Evolutionary conservation across 192 early-diverging fungal species (phyloP), one percentile per base, ranked within the genome.

Genomic region (Cladochytrium replicatum): DNA sequence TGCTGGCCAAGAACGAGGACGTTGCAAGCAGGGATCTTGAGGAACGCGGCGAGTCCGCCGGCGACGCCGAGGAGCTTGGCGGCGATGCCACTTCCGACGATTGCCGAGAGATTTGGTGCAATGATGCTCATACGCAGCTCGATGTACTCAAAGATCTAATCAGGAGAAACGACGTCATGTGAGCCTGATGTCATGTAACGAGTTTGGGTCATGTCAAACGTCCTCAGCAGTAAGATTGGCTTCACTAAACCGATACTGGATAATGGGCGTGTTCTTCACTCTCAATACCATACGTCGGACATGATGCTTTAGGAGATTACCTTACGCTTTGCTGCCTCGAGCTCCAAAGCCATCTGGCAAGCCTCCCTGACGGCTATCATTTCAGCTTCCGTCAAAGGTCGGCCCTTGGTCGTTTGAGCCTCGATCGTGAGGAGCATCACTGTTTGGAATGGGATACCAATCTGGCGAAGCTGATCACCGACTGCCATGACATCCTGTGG

Each of bases 391-490:
- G 71, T 54, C 3, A 96, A 63, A 17, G 57, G 68, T 19, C 66
- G 66, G 0, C 93, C 93, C 6, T 71, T 72, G 4, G 85, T 93
- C 0, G 89, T 91, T 1, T 89, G 86, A 6, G 83, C 88, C 13
- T 91, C 88, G 13, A 98, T 84, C 0, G 82, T 89, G 21, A 99
- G 78, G 22, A 88, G 83, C 91, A 99, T 93, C 26, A 89, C 78
- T 13, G 60, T 61, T n/a, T n/a, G n/a, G n/a, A n/a, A n/a, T n/a
- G n/a, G n/a, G n/a, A n/a, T n/a, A n/a, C n/a, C n/a, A n/a, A n/a
- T n/a, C n/a, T n/a, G n/a, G n/a, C n/a, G n/a, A n/a, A n/a, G n/a
- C n/a, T n/a, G n/a, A n/a, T n/a, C n/a, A n/a, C n/a, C n/a, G n/a
- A n/a, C n/a, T n/a, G n/a, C n/a, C n/a, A n/a, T n/a, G n/a, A n/a